Percentiles rank a stretch among this genome's conserved stretches.
These are phyloP conservation scores for Periconia macrospinosa DNA, from an alignment of 2,329 filamentous ascomycete genomes.

Conservation along the genomic window DNA sequence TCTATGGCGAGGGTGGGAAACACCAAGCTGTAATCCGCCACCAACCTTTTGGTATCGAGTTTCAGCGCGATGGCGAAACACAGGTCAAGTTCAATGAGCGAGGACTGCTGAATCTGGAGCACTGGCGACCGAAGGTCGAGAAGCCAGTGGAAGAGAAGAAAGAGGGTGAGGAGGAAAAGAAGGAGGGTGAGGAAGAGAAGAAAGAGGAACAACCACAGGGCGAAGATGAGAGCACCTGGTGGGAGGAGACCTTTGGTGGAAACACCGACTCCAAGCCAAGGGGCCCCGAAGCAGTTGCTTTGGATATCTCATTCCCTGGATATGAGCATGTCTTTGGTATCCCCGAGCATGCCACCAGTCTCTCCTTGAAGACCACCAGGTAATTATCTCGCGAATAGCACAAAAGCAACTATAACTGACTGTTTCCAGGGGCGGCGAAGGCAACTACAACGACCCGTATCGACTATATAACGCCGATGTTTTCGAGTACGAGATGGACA, in stretches of 20 bases:
- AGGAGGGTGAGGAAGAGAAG: slow-evolving; percentile 48
- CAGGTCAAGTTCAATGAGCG: slow-evolving; percentile 88
- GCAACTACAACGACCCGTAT: slow-evolving; percentile 86
- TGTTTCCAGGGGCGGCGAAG: slow-evolving; percentile 67
- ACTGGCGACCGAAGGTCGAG: slow-evolving; percentile 89
- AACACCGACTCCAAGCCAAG: slow-evolving; percentile 95
- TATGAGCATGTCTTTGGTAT: slow-evolving; percentile 95
- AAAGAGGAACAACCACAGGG: slow-evolving; percentile 47
- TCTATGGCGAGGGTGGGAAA: slow-evolving; percentile 74
- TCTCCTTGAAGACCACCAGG: slow-evolving; percentile 88
- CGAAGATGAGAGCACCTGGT: slow-evolving; percentile 89
- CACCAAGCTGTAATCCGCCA: slow-evolving; percentile 85
- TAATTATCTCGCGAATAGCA: slow-evolving; percentile 23
- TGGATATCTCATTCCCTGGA: slow-evolving; percentile 90
- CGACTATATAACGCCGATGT: slow-evolving; percentile 95
- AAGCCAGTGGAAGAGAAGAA: slow-evolving; percentile 52
- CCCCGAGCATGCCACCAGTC: slow-evolving; percentile 84
- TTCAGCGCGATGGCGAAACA: slow-evolving; percentile 77
- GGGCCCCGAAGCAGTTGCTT: slow-evolving; percentile 85
- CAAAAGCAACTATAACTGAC: slow-evolving; percentile 4
- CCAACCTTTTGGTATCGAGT: slow-evolving; percentile 81
- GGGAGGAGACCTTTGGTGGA: slow-evolving; percentile 94
- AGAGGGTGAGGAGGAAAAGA: slow-evolving; percentile 50
- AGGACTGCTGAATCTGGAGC: slow-evolving; percentile 90
- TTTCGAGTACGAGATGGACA: slow-evolving; percentile 96